phyloP scores from a whole-genome alignment of 495 filamentous ascomycete species.

The Talaromyces thailandensis region DNA sequence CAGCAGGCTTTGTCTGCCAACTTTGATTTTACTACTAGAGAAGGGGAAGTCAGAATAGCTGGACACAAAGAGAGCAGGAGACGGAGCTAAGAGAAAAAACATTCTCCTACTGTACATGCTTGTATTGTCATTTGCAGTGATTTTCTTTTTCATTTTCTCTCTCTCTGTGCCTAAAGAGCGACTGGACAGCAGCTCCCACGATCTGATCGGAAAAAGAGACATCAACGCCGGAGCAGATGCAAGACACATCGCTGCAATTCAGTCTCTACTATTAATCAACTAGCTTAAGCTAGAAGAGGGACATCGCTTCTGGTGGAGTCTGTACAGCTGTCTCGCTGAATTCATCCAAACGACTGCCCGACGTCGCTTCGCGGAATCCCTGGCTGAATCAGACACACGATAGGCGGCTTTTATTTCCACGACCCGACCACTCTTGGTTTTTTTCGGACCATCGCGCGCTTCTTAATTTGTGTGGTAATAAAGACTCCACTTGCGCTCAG shows the following conservation, averaged over 20 bases:
- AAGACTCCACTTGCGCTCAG: not conserved
- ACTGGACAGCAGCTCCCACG: not conserved
- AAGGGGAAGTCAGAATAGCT: not conserved
- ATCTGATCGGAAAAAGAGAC: not conserved
- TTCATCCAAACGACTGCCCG: not conserved
- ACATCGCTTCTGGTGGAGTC: not conserved
- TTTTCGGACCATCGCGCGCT: not conserved
- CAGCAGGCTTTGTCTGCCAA: not conserved
- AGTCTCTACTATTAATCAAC: not conserved
- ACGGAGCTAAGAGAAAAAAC: not conserved
- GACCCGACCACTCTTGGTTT: not conserved
- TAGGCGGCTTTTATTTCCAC: not conserved
- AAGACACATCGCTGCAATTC: not conserved
- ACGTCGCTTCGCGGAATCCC: not conserved
- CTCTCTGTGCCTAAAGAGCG: not conserved
- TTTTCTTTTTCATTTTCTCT: not conserved
- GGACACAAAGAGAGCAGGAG: not conserved
- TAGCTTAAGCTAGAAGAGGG: not conserved
- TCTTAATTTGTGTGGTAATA: not conserved
- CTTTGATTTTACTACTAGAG: not conserved
- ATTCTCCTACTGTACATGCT: constrained; percentile 7
- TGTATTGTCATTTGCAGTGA: not conserved
- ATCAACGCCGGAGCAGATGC: not conserved
- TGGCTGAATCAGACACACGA: not conserved
- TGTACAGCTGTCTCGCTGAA: not conserved